Conservation (phyloP, 371 early-diverging fungal genomes). For the Apophysomyces variabilis region DNA sequence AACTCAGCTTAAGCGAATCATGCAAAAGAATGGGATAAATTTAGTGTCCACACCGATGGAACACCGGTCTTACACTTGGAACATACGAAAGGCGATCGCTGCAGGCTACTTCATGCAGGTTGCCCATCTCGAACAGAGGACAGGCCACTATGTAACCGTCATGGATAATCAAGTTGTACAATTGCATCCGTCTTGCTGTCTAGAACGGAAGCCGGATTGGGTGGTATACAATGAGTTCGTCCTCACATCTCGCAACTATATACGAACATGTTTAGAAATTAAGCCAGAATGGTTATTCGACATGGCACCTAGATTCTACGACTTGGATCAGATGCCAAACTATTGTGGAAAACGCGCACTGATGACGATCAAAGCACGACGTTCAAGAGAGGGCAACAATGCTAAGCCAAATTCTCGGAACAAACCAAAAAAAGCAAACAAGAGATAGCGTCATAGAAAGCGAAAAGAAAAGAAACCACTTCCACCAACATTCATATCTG, state of each 20-base stretch:
- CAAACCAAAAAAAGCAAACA: not conserved
- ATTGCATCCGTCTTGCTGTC: constrained; percentile 91
- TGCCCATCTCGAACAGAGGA: not conserved
- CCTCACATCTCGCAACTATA: constrained; percentile 92
- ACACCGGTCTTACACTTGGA: not conserved
- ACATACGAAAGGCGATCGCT: constrained; percentile 1
- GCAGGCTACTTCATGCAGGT: constrained; percentile 14
- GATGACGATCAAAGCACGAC: constrained; percentile 40
- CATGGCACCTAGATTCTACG: constrained; percentile 81
- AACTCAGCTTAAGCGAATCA: constrained; percentile 85
- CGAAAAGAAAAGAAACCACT: not conserved
- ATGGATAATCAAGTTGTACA: constrained; percentile 96
- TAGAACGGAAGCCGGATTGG: constrained; percentile 95
- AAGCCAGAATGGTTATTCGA: constrained; percentile 93
- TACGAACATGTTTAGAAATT: constrained; percentile 92
- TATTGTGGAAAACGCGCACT: constrained; percentile 82
- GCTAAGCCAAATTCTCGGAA: not conserved
- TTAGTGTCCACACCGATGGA: constrained; percentile 54
- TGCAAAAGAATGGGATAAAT: constrained; percentile 84
- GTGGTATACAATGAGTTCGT: constrained; percentile 98
- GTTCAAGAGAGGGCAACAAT: constrained; percentile 17
- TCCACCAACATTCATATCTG: not conserved
- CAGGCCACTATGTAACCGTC: constrained; percentile 88
- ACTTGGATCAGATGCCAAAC: constrained; percentile 50
- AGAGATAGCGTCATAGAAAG: not conserved